Base-by-base conservation (phyloP, 192 early-diverging fungal species). In the Linnemannia hyalina region DNA sequence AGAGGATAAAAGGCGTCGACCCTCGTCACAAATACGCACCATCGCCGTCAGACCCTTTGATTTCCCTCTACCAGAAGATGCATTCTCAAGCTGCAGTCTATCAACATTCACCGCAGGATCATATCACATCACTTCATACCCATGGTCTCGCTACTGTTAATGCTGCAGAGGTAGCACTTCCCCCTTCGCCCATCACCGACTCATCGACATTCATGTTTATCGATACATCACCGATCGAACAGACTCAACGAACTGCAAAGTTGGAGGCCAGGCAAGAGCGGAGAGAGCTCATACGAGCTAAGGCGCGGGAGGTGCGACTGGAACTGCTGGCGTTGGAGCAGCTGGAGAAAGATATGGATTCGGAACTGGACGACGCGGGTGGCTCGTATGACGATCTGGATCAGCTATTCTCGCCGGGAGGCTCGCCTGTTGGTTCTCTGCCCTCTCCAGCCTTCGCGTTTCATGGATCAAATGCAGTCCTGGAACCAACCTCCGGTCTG, bases 271-370 rank as follows among this genome's bases (percentile, higher is more conserved):
- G 68, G 46, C 72, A 57, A 38, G 78, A 72, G 38, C 47, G 78
- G n/a, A 70, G 77, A 32, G 47, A 63, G 23, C 74, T 44, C 20
- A 68, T 86, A 42, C 52, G 84, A 57, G 75, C 29, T 1, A 72
- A 68, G 23, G 80, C 84, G 22, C 79, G 81, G 52, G 71, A 86
- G 38, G 72, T 73, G 5, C 78, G 84, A 35, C 52, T 86, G 11
- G 80, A 81, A 68, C 49, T 86, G 6, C 22, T 80, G 49, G 84
- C 80, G 6, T 26, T 78, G 10, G 84, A 86, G 41, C 78, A 80
- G 29, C 7, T 80, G 63, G 84, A 86, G 35, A 70, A 47, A 20
- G 81, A 82, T 35, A 65, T 65, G 29, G 60, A 65, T 29, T 65
- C 13, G 60, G 60, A 65, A 65, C 26, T 65, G 26, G 60, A 32